These are phyloP conservation scores for Linum tenue DNA, from an alignment of 345 rosid genomes.

Conservation along the genomic window DNA sequence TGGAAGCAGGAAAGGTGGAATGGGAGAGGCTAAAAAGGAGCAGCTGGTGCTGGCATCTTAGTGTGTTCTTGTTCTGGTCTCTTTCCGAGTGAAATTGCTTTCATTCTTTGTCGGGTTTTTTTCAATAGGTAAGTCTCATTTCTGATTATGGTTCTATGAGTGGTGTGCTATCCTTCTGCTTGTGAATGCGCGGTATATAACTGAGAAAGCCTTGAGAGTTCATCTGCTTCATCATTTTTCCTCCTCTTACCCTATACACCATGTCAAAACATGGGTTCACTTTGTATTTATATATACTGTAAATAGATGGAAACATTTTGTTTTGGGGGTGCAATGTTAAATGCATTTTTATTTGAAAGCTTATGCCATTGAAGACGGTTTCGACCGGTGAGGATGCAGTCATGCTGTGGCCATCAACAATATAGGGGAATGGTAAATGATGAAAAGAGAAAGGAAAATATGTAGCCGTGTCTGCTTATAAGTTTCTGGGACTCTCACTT, in stretches of 20 bases:
- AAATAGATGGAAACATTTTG: neutral
- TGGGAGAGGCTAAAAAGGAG: constrained; percentile 14
- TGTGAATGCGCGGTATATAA: neutral
- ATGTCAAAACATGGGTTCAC: too few species aligned
- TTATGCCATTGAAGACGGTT: too few species aligned
- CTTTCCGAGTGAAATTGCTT: neutral
- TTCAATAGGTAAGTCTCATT: too few species aligned
- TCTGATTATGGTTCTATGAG: neutral
- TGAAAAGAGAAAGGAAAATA: too few species aligned
- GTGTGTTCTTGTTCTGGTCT: neutral
- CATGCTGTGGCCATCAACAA: too few species aligned
- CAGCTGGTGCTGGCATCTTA: constrained; percentile 14
- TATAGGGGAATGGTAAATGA: too few species aligned
- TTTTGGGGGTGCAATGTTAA: neutral
- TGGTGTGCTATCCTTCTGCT: constrained; percentile 1
- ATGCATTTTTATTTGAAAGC: too few species aligned
- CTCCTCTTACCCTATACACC: neutral
- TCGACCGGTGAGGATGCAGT: too few species aligned
- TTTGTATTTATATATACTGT: neutral
- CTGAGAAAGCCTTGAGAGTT: neutral
- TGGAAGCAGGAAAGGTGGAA: constrained; percentile 19
- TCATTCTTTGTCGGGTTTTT: too few species aligned
- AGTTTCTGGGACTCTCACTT: too few species aligned
- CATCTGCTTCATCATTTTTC: neutral
- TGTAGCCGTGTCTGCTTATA: too few species aligned